phyloP scores from a whole-genome alignment of 371 early-diverging fungal genomes.

The Syncephalastrum sp. region DNA sequence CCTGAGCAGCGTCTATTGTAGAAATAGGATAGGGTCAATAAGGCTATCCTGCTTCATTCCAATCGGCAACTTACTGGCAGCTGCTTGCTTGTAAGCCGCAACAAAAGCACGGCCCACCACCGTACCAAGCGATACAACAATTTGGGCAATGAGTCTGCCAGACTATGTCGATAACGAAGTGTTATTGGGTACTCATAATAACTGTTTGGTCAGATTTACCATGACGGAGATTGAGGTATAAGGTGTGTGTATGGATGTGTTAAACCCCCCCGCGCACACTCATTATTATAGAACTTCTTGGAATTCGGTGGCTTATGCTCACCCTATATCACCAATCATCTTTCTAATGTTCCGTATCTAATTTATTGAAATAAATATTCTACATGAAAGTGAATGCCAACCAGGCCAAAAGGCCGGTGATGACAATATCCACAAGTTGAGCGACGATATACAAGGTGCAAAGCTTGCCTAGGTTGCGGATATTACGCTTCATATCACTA shows the following conservation, averaged over 20 bases:
- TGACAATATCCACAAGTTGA: constrained; percentile 57
- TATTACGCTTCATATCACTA: constrained; percentile 52
- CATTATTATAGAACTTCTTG: no score
- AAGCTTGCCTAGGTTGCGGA: constrained; percentile 49
- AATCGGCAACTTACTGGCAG: constrained; percentile 72
- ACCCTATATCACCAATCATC: no score
- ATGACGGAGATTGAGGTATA: no score
- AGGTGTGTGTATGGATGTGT: no score
- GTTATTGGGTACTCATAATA: no score
- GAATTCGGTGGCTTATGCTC: no score
- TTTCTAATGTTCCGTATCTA: no score
- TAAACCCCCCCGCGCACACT: no score
- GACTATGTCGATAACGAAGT: constrained; percentile 31
- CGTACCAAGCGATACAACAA: constrained; percentile 80
- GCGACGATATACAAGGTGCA: constrained; percentile 55
- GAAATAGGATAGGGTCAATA: background rate
- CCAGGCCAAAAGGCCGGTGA: constrained; percentile 54
- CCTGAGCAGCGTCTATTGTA: constrained; percentile 34
- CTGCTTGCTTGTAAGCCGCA: constrained; percentile 92
- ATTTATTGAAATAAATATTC: background rate
- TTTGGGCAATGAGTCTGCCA: constrained; percentile 79
- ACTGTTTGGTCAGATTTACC: no score
- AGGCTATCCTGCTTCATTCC: background rate
- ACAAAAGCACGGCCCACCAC: constrained; percentile 92
- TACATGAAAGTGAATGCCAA: constrained; percentile 49